A percentile compares a stretch with the other conserved stretches of the same genome.
Evolutionary conservation across 177 flowering plant genomes (phyloP).

Genomic region (Telopea speciosissima): DNA sequence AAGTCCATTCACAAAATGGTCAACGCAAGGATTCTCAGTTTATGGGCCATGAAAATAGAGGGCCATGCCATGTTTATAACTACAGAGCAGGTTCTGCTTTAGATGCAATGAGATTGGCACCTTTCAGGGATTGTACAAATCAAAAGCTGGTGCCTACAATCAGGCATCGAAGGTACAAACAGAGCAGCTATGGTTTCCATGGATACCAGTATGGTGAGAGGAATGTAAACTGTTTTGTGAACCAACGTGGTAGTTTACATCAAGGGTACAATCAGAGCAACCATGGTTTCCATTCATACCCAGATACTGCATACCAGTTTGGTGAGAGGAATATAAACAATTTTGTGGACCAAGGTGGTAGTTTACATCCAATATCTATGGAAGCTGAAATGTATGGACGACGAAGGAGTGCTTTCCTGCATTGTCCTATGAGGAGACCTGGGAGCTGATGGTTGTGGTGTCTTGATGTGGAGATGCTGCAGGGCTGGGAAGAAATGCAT

Average conservation of each 20-base stretch:
- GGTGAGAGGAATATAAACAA: too few species aligned
- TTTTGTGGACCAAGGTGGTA: too few species aligned
- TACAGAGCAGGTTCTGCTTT: constrained; percentile 14
- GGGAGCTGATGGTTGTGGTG: too few species aligned
- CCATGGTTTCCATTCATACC: neutral
- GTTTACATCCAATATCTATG: neutral
- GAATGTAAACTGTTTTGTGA: neutral
- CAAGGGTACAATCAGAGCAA: constrained; percentile 3
- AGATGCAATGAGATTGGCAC: constrained; percentile 10
- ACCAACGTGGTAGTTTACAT: neutral
- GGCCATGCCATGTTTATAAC: constrained; percentile 1
- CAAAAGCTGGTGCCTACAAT: neutral
- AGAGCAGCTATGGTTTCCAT: neutral
- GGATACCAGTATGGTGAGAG: constrained; percentile 13
- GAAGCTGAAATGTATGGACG: too few species aligned
- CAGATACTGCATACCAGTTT: too few species aligned
- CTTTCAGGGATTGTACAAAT: neutral
- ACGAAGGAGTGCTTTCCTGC: too few species aligned
- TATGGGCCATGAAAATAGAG: neutral
- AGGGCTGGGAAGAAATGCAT: too few species aligned
- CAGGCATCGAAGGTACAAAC: constrained; percentile 3
- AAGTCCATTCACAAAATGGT: neutral
- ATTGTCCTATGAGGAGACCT: too few species aligned
- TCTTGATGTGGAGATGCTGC: too few species aligned
- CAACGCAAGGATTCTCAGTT: neutral